Evolutionary conservation across 257 asterid species (phyloP).

Genomic region (Prunella vulgaris): DNA sequence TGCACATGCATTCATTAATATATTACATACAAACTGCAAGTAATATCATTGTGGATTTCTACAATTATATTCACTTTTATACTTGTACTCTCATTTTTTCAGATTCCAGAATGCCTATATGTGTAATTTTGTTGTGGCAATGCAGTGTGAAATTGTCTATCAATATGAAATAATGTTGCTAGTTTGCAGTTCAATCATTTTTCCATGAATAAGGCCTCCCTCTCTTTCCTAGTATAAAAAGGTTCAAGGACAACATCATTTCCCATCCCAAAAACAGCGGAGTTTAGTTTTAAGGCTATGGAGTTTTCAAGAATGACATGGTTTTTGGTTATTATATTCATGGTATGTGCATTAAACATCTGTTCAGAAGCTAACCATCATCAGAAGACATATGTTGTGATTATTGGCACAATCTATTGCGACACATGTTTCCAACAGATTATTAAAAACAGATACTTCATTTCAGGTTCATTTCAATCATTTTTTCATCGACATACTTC

Average conservation of each 20-base stretch:
- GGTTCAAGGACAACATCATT: not conserved
- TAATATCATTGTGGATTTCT: too few species aligned
- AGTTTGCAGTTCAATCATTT: slow-evolving; percentile 44
- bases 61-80: too few species aligned
- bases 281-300: not conserved
- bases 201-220: slow-evolving; percentile 26
- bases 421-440: slow-evolving; percentile 59
- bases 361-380: slow-evolving; percentile 35
- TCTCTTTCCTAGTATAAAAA: slow-evolving; percentile 21
- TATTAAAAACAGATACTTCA: slow-evolving; percentile 40
- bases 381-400: slow-evolving; percentile 47
- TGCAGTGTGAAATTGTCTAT: too few species aligned
- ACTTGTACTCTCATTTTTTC: too few species aligned
- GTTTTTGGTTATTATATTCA: slow-evolving; percentile 36
- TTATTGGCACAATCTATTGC: slow-evolving; percentile 74
- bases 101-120: too few species aligned
- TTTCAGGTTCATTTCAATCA: slow-evolving; percentile 45
- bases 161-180: slow-evolving; percentile 28
- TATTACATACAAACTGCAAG: too few species aligned
- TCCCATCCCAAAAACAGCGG: not conserved
- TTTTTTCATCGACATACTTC: not conserved
- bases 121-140: too few species aligned
- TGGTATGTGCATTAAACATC: slow-evolving; percentile 21
- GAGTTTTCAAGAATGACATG: slow-evolving; percentile 29
- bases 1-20: too few species aligned